phyloP scores from a whole-genome alignment of 495 filamentous ascomycete species.

The Chaetomium tenue region DNA sequence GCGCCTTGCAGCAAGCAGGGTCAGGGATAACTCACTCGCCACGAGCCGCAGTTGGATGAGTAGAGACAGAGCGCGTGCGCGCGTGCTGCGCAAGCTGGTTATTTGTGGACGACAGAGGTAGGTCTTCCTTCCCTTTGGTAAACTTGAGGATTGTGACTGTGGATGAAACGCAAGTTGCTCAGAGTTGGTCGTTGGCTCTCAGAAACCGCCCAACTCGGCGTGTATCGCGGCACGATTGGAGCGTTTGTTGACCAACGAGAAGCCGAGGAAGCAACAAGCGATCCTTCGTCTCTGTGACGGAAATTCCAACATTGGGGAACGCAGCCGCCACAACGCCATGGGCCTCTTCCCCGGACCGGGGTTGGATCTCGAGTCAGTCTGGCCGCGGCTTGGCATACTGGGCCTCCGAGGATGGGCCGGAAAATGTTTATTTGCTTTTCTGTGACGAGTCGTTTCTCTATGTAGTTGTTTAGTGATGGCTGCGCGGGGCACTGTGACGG shows the following conservation, averaged over 20 bases:
- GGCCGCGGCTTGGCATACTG: slow-evolving; percentile 5
- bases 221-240: slow-evolving; percentile 17
- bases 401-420: neutral
- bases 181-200: neutral
- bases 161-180: neutral
- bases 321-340: neutral
- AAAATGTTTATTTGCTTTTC: slow-evolving; percentile 2
- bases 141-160: neutral
- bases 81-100: neutral
- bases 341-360: neutral
- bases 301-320: neutral
- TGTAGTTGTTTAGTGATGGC: neutral
- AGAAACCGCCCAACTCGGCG: neutral
- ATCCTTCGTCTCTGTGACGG: slow-evolving; percentile 7
- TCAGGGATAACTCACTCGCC: neutral
- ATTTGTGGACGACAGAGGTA: neutral
- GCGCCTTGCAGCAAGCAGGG: slow-evolving; percentile 11
- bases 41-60: neutral
- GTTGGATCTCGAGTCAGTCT: neutral
- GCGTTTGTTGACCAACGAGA: slow-evolving; percentile 4
- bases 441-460: slow-evolving; percentile 4
- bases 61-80: neutral
- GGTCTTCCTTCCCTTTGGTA: neutral
- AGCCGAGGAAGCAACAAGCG: neutral
- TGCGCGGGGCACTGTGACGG: neutral